These are phyloP conservation scores for Xanthoceras sorbifolium DNA, from an alignment of 345 rosid species.

Conservation along the genomic window DNA sequence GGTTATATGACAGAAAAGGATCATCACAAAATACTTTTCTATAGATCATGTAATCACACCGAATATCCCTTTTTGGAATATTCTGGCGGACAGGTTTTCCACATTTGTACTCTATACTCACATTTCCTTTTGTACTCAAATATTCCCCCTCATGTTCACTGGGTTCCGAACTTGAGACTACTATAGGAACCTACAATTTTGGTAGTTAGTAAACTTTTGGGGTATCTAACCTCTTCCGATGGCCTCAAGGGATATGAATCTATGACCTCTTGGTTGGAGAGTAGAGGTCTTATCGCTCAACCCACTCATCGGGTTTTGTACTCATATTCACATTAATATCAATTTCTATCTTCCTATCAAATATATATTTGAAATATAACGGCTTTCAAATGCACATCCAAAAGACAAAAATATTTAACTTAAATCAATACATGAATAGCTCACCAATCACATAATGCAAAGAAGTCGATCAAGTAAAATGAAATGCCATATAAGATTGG, in stretches of 20 bases:
- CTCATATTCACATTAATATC: neutral
- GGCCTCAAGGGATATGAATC: neutral
- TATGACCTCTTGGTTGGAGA: neutral
- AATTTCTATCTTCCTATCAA: neutral
- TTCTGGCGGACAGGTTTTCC: no score
- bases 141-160: no score
- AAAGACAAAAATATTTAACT: neutral
- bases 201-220: neutral
- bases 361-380: neutral
- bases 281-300: neutral
- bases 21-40: neutral
- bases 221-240: neutral
- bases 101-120: no score
- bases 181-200: no score
- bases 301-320: neutral
- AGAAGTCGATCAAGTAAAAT: neutral
- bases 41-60: neutral
- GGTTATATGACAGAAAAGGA: neutral
- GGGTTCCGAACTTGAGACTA: neutral
- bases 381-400: neutral
- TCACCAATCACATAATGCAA: neutral
- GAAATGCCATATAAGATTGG: conserved; percentile 18
- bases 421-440: neutral
- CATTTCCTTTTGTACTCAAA: no score
- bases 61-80: no score